These are phyloP conservation scores for Acanthamoeba comandoni DNA, from an alignment of 208 protist genomes.

Conservation along the genomic window DNA sequence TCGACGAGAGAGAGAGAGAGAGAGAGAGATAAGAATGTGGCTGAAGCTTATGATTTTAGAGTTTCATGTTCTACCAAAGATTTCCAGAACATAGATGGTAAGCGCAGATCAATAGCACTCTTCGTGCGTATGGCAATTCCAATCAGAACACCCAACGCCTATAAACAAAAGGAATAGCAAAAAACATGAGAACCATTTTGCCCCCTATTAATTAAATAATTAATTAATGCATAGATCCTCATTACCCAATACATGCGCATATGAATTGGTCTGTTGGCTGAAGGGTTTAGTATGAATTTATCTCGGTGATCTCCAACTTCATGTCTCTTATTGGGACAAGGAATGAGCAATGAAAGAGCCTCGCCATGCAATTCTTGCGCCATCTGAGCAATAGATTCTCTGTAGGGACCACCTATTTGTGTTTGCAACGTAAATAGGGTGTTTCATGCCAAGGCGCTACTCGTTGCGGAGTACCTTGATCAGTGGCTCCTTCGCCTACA, in stretches of 20 bases:
- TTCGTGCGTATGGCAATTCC: conserved; percentile 1
- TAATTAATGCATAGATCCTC: too few relatives aligned
- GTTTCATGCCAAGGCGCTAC: too few relatives aligned
- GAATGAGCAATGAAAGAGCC: conserved; percentile 2
- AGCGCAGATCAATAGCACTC: neutral
- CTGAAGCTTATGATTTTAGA: neutral
- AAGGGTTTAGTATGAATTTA: conserved; percentile 1
- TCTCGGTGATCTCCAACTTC: neutral
- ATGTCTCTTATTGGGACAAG: neutral
- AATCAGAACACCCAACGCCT: conserved; percentile 6
- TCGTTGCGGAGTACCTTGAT: neutral
- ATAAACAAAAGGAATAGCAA: neutral
- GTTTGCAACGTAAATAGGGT: neutral
- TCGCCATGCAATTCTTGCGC: neutral
- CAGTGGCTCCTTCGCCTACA: neutral
- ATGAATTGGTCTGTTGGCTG: neutral
- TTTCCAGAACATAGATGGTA: neutral
- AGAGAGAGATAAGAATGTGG: neutral
- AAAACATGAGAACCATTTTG: too few relatives aligned
- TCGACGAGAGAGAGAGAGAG: too few relatives aligned
- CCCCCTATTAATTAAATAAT: too few relatives aligned
- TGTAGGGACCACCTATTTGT: conserved; percentile 12
- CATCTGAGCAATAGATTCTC: neutral
- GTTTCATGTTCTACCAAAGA: neutral
- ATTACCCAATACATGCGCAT: too few relatives aligned